Percentiles rank a stretch among this genome's conserved stretches.
These are phyloP conservation scores for Pleurotus pulmonarius DNA, from an alignment of 768 basidiomycete genomes.

Conservation along the genomic window DNA sequence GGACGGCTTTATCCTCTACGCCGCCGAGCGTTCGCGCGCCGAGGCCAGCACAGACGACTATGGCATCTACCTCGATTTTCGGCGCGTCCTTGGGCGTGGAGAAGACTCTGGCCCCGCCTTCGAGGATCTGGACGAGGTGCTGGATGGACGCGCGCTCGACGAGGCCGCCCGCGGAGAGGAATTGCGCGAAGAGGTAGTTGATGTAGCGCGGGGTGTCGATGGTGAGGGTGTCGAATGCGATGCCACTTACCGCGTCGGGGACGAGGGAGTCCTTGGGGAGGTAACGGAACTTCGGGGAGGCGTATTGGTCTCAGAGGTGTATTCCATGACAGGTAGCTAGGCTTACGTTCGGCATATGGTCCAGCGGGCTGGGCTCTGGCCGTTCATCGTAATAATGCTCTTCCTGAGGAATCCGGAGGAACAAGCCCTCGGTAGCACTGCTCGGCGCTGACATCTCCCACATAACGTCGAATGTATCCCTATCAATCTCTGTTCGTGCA, in stretches of 20 bases:
- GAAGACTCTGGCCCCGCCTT: conserved; percentile 49
- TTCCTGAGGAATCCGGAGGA: conserved; percentile 60
- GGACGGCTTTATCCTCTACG: conserved; percentile 71
- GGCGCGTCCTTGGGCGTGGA: conserved; percentile 16
- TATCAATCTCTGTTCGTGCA: conserved; percentile 50
- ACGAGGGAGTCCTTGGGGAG: conserved; percentile 30
- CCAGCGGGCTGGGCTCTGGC: conserved; percentile 36
- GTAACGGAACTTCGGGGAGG: conserved; percentile 28
- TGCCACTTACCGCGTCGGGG: conserved; percentile 37
- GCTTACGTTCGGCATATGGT: conserved; percentile 51
- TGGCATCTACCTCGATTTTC: conserved; percentile 38
- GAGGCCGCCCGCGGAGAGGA: conserved; percentile 60
- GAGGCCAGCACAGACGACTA: conserved; percentile 71
- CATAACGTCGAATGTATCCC: conserved; percentile 71
- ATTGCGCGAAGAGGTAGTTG: conserved; percentile 63
- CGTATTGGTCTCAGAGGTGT: neutral
- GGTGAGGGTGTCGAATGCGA: conserved; percentile 61
- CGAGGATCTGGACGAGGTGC: conserved; percentile 67
- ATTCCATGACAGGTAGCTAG: conserved; percentile 12
- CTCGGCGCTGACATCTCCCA: conserved; percentile 68
- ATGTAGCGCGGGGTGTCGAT: conserved; percentile 73
- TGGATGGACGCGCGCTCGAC: conserved; percentile 57
- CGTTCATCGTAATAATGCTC: conserved; percentile 50
- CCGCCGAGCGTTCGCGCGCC: conserved; percentile 75
- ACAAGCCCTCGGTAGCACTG: conserved; percentile 51